A percentile compares a stretch with the other conserved stretches of the same genome.
Conservation (phyloP, 441 rosid species). For the Lepidium campestre region DNA sequence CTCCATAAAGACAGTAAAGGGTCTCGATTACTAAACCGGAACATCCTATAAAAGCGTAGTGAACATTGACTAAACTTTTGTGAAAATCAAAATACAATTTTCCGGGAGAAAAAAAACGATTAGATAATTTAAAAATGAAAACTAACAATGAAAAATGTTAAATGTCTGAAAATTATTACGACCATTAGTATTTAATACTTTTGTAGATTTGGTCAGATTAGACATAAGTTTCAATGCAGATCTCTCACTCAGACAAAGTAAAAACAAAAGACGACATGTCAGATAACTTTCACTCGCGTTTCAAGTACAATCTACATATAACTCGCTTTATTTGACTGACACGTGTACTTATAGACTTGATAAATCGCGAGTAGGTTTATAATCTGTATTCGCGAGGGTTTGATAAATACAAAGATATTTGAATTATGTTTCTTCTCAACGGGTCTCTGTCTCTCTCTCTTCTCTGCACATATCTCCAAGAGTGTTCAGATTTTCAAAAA, state of each 20-base stretch:
- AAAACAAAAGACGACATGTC: slow-evolving; percentile 4
- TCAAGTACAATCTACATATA: neutral
- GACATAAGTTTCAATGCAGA: neutral
- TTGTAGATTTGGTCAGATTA: neutral
- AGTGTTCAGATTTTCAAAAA: slow-evolving; percentile 8
- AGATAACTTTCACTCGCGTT: slow-evolving; percentile 6
- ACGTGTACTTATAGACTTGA: neutral
- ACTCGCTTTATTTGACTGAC: neutral
- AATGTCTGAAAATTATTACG: neutral
- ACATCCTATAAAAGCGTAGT: no score
- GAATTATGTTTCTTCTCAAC: slow-evolving; percentile 51
- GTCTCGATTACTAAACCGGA: no score
- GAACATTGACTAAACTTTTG: no score
- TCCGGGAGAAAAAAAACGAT: no score
- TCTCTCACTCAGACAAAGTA: neutral
- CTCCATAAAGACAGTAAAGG: no score
- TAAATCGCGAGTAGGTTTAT: neutral
- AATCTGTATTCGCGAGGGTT: neutral
- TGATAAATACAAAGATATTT: neutral
- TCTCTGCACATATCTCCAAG: slow-evolving; percentile 10
- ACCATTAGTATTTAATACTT: slow-evolving; percentile 15
- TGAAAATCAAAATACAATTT: no score
- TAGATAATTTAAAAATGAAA: no score
- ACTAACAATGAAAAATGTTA: no score
- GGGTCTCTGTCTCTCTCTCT: slow-evolving; percentile 36